phyloP scores from a whole-genome alignment of 2,329 filamentous ascomycete genomes.

The Phialophora macrospora region DNA sequence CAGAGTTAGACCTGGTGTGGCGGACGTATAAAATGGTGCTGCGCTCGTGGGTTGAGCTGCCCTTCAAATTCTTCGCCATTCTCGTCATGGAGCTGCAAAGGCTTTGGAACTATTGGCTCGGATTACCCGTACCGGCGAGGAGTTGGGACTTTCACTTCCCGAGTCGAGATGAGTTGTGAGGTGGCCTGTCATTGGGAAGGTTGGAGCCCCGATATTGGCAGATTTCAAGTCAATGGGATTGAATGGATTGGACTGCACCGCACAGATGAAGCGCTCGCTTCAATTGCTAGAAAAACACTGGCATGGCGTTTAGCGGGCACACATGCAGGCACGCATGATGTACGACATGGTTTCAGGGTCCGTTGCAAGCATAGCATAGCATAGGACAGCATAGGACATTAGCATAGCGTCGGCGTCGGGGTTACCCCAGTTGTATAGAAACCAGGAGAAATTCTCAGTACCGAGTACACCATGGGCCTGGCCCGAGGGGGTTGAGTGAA shows the following conservation, averaged over 20 bases:
- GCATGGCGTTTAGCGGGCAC: background rate
- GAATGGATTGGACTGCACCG: background rate
- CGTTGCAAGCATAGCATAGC: background rate
- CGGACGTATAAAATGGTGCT: slow-evolving; percentile 70
- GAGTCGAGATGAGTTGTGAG: slow-evolving; percentile 51
- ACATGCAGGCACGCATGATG: background rate
- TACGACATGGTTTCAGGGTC: background rate
- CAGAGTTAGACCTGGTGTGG: slow-evolving; percentile 69
- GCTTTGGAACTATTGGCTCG: slow-evolving; percentile 66
- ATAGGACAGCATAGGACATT: background rate
- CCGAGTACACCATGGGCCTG: background rate
- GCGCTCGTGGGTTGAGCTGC: slow-evolving; percentile 71
- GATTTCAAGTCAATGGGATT: background rate
- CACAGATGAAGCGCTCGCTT: background rate
- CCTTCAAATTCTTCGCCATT: slow-evolving; percentile 67
- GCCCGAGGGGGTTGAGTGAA: no score
- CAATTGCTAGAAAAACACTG: background rate
- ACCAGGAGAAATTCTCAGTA: background rate
- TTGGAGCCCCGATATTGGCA: background rate
- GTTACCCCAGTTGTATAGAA: background rate
- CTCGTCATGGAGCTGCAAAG: slow-evolving; percentile 59
- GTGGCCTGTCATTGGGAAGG: background rate
- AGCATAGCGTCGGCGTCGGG: slow-evolving; percentile 30
- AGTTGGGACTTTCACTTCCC: slow-evolving; percentile 60
- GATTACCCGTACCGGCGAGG: slow-evolving; percentile 62